These are phyloP conservation scores for Osmanthus fragrans DNA, from an alignment of 257 asterid genomes.

Conservation along the genomic window DNA sequence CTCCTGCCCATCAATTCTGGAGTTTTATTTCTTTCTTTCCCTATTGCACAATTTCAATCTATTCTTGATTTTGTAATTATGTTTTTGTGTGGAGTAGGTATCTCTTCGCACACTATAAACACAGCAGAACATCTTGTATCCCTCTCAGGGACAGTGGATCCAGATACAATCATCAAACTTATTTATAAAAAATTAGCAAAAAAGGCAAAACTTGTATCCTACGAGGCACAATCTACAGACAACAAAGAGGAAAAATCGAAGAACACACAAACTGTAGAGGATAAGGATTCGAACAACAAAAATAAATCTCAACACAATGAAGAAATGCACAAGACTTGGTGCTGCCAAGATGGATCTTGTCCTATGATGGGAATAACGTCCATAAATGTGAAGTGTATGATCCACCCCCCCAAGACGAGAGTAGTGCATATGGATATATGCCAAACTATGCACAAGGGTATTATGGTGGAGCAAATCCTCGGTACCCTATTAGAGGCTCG, in stretches of 20 bases:
- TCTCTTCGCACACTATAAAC: slow-evolving; percentile 19
- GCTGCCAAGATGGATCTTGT: slow-evolving; percentile 14
- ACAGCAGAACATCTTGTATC: slow-evolving; percentile 19
- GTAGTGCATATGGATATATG: neutral
- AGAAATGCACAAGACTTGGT: slow-evolving; percentile 4
- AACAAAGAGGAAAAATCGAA: neutral
- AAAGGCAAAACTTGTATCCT: slow-evolving; percentile 20
- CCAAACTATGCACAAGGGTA: neutral
- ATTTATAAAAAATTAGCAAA: slow-evolving; percentile 26
- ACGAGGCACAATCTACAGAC: neutral
- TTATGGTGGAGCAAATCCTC: slow-evolving; percentile 11
- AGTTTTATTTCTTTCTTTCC: no score
- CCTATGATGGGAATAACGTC: slow-evolving; percentile 19
- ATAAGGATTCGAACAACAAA: neutral
- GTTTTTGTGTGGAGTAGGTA: slow-evolving; percentile 24
- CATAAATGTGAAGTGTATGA: slow-evolving; percentile 35
- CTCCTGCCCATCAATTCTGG: no score
- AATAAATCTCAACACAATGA: neutral
- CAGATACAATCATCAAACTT: slow-evolving; percentile 16
- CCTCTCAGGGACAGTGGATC: slow-evolving; percentile 26
- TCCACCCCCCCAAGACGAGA: slow-evolving; percentile 8
- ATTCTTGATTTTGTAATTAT: no score
- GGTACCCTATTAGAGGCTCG: neutral
- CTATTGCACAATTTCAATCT: no score
- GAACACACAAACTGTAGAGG: neutral